Percentiles rank a stretch among this genome's conserved stretches.
Conservation (phyloP, 495 filamentous ascomycete genomes). For the Evansstolkia leycettana region DNA sequence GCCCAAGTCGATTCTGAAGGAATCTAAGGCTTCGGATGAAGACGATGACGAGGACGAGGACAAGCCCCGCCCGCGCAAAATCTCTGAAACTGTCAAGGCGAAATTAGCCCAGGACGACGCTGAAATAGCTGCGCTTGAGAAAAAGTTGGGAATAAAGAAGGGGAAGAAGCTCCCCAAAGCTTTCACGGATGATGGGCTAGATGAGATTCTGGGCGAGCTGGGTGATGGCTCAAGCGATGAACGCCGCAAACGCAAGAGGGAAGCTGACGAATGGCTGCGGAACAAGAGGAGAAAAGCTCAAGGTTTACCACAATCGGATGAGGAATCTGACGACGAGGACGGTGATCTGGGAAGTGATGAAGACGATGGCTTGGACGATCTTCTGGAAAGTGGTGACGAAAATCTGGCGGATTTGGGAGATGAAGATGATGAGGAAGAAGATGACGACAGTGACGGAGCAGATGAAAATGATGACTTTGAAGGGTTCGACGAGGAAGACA, state of each 20-base stretch:
- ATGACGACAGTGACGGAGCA: conserved; percentile 3
- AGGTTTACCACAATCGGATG: conserved; percentile 19
- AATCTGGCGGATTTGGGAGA: conserved; percentile 17
- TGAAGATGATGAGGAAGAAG: conserved; percentile 14
- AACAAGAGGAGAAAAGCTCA: conserved; percentile 58
- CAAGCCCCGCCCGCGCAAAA: conserved; percentile 13
- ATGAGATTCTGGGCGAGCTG: conserved; percentile 63
- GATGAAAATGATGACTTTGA: conserved; percentile 17
- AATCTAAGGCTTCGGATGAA: conserved; percentile 9
- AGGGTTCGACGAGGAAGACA: conserved; percentile 26
- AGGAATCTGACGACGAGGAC: conserved; percentile 19
- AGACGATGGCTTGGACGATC: conserved; percentile 9
- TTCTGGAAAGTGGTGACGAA: conserved; percentile 7
- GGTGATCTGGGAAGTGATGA: conserved; percentile 11
- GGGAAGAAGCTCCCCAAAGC: conserved; percentile 62
- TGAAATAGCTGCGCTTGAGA: conserved; percentile 81
- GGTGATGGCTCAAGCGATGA: conserved; percentile 37
- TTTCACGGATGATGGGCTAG: conserved; percentile 77
- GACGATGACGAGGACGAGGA: conserved; percentile 14
- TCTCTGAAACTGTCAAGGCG: conserved; percentile 49
- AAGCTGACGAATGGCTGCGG: conserved; percentile 43
- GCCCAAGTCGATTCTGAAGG: conserved; percentile 32
- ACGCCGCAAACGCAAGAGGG: conserved; percentile 41
- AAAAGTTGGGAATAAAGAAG: conserved; percentile 73
- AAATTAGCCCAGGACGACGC: conserved; percentile 63